Evolutionary conservation across 768 basidiomycete genomes (phyloP).

Genomic region (Xerocomellus amylosporus): DNA sequence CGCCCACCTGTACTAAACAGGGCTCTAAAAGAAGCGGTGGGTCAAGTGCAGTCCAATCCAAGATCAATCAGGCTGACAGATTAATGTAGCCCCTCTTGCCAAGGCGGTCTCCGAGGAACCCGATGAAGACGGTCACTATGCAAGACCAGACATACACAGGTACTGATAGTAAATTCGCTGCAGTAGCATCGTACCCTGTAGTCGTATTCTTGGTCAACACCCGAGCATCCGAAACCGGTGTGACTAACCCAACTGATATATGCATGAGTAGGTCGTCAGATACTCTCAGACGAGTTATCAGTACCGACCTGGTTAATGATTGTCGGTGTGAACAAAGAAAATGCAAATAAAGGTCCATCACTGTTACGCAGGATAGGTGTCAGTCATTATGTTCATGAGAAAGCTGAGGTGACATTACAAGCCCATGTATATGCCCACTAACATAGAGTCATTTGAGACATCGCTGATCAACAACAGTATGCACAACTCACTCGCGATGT

Average conservation of each 20-base stretch:
- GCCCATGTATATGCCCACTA: no score
- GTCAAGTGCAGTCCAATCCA: conserved; percentile 2
- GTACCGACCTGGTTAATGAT: no score
- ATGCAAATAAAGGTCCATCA: no score
- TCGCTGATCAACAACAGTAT: no score
- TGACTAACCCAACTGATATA: conserved; percentile 20
- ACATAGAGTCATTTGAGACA: no score
- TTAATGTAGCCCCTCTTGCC: conserved; percentile 60
- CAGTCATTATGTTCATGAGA: no score
- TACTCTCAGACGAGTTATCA: no score
- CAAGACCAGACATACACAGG: conserved; percentile 77
- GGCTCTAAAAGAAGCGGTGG: conserved; percentile 12
- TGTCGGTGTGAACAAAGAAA: no score
- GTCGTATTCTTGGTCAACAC: neutral
- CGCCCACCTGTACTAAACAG: conserved; percentile 34
- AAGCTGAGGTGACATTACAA: no score
- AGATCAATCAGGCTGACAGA: conserved; percentile 40
- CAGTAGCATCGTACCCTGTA: conserved; percentile 57
- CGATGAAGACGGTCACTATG: conserved; percentile 58
- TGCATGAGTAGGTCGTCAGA: neutral
- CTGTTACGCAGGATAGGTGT: no score
- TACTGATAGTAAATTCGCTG: conserved; percentile 71
- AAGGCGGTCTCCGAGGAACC: conserved; percentile 58
- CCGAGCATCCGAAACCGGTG: neutral
- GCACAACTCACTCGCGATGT: no score